Evolutionary conservation across 345 rosid genomes (phyloP).

Genomic region (Firmiana major): DNA sequence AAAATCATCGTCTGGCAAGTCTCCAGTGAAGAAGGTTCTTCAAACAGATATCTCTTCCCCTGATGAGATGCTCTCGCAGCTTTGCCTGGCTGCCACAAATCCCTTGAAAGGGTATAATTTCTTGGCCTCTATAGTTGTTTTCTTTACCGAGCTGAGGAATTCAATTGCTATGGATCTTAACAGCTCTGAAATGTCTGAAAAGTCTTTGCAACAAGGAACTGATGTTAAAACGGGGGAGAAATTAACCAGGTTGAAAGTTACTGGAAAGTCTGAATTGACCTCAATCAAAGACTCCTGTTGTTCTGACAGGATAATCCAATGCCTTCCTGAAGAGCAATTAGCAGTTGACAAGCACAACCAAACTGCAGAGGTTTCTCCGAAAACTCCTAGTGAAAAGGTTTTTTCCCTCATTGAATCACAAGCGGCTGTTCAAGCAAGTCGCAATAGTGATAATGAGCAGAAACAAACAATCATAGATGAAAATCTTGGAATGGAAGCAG

Average conservation of each 20-base stretch:
- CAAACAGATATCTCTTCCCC: conserved; percentile 27
- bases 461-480: conserved; percentile 15
- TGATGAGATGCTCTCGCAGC: conserved; percentile 34
- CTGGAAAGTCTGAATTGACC: conserved; percentile 22
- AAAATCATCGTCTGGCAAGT: conserved; percentile 23
- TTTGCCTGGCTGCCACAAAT: conserved; percentile 33
- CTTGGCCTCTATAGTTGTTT: conserved; percentile 23
- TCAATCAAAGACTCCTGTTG: conserved; percentile 29
- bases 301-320: conserved; percentile 19
- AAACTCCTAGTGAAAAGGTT: conserved; percentile 19
- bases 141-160: conserved; percentile 40
- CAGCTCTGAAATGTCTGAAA: conserved; percentile 13
- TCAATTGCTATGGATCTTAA: conserved; percentile 28
- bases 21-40: conserved; percentile 15
- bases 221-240: conserved; percentile 29
- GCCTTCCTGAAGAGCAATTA: conserved; percentile 26
- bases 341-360: conserved; percentile 21
- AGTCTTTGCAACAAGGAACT: conserved; percentile 21
- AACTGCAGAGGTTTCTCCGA: conserved; percentile 25
- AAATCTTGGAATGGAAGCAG: conserved; percentile 23
- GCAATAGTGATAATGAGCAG: conserved; percentile 21
- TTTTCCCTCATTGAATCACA: conserved; percentile 13
- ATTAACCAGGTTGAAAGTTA: conserved; percentile 5
- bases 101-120: conserved; percentile 27
- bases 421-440: conserved; percentile 13